Evolutionary conservation across 2,329 filamentous ascomycete species (phyloP), one percentile per base, ranked within the genome.

Genomic region (Xylariales sp.): DNA sequence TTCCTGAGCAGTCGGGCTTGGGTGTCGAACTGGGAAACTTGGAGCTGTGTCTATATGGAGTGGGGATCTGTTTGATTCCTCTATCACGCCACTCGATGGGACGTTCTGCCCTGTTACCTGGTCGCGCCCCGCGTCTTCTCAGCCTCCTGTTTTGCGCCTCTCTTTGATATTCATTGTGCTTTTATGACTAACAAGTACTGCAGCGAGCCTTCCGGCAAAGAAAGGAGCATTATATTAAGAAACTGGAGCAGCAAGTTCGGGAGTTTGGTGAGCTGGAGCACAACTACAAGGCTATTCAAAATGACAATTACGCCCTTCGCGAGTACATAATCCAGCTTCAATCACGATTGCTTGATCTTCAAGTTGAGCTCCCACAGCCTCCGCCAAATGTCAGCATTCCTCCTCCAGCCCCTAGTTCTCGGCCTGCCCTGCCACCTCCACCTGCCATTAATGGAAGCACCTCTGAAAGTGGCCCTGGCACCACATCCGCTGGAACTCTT

Each of bases 211-310:
- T 98, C 66, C 87, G 93, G 29, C 90, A 97, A 66, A 85, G 93
- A 46, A 98, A 98, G 61, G 93, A 98, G 65, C 87, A 88, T 31
- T 96, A 98, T 61, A 98, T 98, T 62, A 95, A 95, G 70, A 94
- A 95, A 61, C 76, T 98, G 6, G 93, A 98, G 64, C 85, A 93
- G 57, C 88, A 97, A 59, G 88, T 96, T 36, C 83, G 88, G 53
- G 87, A 93, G 20, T 86, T 81, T 48, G 75, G 79, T 50, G 74
- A 80, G 14, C 78, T 95, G 62, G 85, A 89, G 49, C 77, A 85
- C 45, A 79, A 77, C 40, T 88, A 79, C 63, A 93, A 95, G 61
- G 68, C 74, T n/a, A 67, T 95, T 18, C 88, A 95, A 57, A 72
- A 78, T 19, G 91, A 98, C 61, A 95, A 96, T 64, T 93, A 90